Base-by-base conservation (phyloP, 1,139 yeast genomes). In the Hemisphaericaspora xylofermentans region DNA sequence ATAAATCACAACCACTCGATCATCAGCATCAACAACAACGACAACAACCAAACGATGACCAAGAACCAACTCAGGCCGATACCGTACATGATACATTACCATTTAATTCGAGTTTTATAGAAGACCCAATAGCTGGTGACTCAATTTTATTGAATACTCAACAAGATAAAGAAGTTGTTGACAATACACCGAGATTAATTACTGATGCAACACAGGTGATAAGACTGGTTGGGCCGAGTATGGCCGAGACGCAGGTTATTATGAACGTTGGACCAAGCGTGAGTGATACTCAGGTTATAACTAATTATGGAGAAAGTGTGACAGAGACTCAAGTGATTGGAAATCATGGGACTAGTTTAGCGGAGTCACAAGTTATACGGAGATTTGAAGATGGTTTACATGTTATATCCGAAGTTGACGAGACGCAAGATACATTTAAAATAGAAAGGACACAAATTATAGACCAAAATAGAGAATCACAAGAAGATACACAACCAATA, bases 121-220 rank as follows among this genome's bases (percentile, higher is more conserved):
- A 18, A n/a, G n/a, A n/a, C n/a, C n/a, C n/a, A n/a, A n/a, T n/a
- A n/a, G n/a, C n/a, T n/a, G n/a, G n/a, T n/a, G n/a, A n/a, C n/a
- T n/a, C n/a, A n/a, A n/a, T n/a, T 15, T 12, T 38, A 21, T 19
- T 21, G 13, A 34, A 39, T 13, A 34, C 41, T 25, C 41, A 39
- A 35, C 16, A 29, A 25, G 24, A 31, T 25, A 17, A 17, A 32
- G 36, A 37, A 10, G 16, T n/a, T 33, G 32, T 31, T 15, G 12
- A 17, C 9, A 16, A 10, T 13, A 17, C n/a, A 10, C 16, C 28
- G 16, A 13, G 24, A 32, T 13, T 14, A 14, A 12, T 26, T 14
- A 25, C 19, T n/a, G 36, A 29, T n/a, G 32, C 16, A 4, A 38
- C 35, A 12, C 33, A 38, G 17, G 21, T 16, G 18, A 25, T 26